phyloP scores from a whole-genome alignment of 129 eudicot genomes.

The Flaveria bidentis region DNA sequence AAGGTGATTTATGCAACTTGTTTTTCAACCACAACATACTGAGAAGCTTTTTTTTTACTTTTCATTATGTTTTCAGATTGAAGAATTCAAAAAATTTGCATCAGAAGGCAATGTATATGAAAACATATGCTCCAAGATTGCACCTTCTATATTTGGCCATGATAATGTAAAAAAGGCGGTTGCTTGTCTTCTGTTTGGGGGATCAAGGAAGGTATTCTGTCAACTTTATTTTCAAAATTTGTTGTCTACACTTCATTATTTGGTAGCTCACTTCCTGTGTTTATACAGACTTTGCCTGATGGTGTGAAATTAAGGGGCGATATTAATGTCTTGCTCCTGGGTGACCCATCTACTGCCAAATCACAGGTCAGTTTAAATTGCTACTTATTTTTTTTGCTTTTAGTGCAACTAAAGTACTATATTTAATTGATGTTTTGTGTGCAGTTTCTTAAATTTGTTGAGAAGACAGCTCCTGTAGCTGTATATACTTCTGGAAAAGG shows the following conservation, averaged over 20 bases:
- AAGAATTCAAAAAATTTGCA: conserved; percentile 94
- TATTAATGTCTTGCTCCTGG: conserved; percentile 92
- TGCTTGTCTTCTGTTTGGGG: conserved; percentile 95
- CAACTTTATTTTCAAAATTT: background rate
- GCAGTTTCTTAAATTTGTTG: conserved; percentile 97
- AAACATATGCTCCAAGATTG: conserved; percentile 84
- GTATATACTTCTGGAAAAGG: conserved; percentile 99
- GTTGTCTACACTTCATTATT: background rate
- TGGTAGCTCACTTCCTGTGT: conserved; percentile 15
- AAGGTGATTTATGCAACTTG: background rate
- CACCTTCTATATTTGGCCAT: conserved; percentile 98
- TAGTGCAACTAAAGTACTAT: background rate
- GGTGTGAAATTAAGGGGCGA: conserved; percentile 98
- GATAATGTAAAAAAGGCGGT: conserved; percentile 84
- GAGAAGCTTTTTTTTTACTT: background rate
- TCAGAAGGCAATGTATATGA: conserved; percentile 67
- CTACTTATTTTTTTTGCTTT: background rate
- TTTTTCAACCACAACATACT: background rate
- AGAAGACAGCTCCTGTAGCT: conserved; percentile 98
- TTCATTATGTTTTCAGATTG: conserved; percentile 52
- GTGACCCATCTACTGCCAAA: conserved; percentile 99
- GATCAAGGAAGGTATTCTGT: conserved; percentile 83
- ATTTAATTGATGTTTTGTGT: conserved; percentile 21
- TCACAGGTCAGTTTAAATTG: conserved; percentile 66
- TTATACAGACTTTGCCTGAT: conserved; percentile 76